Conservation (phyloP, 1,284 basidiomycete species). For the Malassezia yamatoensis region DNA sequence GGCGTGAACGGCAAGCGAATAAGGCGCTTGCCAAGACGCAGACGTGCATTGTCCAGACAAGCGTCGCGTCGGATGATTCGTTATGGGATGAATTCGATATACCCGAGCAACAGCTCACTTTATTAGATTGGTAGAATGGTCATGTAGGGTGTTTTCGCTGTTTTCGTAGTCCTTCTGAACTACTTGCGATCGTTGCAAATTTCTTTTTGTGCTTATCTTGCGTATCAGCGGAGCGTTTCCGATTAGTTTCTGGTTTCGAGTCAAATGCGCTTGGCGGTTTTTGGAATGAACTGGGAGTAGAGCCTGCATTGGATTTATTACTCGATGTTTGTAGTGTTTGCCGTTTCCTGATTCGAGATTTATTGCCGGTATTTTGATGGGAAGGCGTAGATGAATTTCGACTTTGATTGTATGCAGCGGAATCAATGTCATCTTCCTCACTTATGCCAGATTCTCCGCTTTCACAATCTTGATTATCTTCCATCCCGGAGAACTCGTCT, state of each 20-base stretch:
- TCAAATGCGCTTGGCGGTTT: conserved; percentile 13
- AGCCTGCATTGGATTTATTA: no score
- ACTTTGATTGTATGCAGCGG: no score
- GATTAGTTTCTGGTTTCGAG: neutral
- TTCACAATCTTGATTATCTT: conserved; percentile 14
- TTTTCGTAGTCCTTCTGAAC: conserved; percentile 5
- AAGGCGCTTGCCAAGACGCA: conserved; percentile 1
- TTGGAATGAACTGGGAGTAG: neutral
- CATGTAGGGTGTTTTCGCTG: neutral
- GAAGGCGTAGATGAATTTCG: no score
- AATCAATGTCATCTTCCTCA: no score
- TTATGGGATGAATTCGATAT: conserved; percentile 5
- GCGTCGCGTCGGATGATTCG: neutral
- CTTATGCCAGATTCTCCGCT: neutral
- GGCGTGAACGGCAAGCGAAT: conserved; percentile 23
- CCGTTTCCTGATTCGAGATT: no score
- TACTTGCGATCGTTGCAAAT: neutral
- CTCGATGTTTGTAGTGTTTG: no score
- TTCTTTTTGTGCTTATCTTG: neutral
- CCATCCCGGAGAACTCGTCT: conserved; percentile 1
- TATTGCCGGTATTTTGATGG: no score
- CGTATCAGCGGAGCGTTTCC: neutral
- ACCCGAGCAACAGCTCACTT: conserved; percentile 9
- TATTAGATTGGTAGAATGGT: conserved; percentile 7
- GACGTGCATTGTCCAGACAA: neutral